These are phyloP conservation scores for Taphrina confusa DNA, from an alignment of 1,139 yeast genomes.

Conservation along the genomic window DNA sequence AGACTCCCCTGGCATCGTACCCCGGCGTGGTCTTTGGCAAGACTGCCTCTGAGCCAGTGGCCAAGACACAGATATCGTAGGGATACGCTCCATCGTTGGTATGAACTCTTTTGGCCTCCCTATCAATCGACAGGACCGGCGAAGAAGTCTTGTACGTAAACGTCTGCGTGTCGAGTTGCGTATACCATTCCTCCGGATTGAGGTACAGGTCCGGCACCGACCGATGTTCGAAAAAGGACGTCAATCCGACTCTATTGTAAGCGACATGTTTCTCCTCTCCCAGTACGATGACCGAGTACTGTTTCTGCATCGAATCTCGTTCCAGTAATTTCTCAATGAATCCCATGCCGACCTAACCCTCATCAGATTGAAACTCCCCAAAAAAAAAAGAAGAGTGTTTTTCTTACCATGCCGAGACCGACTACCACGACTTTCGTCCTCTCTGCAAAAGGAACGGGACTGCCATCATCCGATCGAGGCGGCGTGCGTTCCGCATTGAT, in stretches of 20 bases:
- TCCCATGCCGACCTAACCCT: constrained; percentile 44
- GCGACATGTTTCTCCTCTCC: constrained; percentile 48
- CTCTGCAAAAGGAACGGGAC: not conserved
- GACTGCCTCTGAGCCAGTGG: constrained; percentile 47
- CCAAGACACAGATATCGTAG: constrained; percentile 46
- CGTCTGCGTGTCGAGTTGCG: constrained; percentile 43
- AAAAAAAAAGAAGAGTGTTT: no score
- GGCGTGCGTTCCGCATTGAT: constrained; percentile 14
- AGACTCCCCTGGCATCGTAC: constrained; percentile 45
- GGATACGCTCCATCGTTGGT: constrained; percentile 42
- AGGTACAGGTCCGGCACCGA: constrained; percentile 44
- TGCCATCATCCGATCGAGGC: not conserved
- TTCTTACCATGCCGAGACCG: constrained; percentile 47
- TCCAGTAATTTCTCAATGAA: constrained; percentile 46
- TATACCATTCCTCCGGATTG: constrained; percentile 46
- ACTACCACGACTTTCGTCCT: constrained; percentile 42
- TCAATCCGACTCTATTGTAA: constrained; percentile 47
- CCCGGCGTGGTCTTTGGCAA: constrained; percentile 43
- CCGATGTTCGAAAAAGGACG: constrained; percentile 45
- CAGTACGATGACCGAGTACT: constrained; percentile 44
- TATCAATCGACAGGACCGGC: constrained; percentile 43
- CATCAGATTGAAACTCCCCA: not conserved
- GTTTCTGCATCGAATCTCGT: constrained; percentile 43
- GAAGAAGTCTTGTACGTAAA: constrained; percentile 47
- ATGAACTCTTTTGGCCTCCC: constrained; percentile 41